Base-by-base conservation (phyloP, 441 rosid genomes). In the Adansonia madagascariensis region DNA sequence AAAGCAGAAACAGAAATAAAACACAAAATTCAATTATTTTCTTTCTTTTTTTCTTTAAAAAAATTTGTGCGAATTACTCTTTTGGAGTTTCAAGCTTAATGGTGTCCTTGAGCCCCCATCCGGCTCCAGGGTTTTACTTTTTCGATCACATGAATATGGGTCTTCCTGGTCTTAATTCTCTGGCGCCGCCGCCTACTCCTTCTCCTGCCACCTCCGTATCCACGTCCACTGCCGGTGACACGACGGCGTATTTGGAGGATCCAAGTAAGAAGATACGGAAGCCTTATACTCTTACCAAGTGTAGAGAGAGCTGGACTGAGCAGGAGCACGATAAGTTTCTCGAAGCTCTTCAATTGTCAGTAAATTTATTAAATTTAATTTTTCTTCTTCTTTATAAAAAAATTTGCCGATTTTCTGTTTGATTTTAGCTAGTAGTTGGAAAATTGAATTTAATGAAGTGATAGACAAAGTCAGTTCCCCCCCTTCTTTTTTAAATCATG, bases 301-400 rank as follows among this genome's bases (percentile, higher is more conserved):
- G 96, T 76, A 89, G 98, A 78, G 98, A 96, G 94, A 96, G 87
- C 88, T 94, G 99, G 99, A 91, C 96, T 0, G 96, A 96, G 63
- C 98, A 89, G 79, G 98, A 94, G 78, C 99, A 92, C 77, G 99
- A 96, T 78, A 91, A 89, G 86, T 96, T 92, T 83, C 86, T 96
- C 63, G 99, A 96, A 91, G 98, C 98, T 75, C 97, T 96, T 59
- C 97, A 92, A 47, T 83, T 96, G 98, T 92, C 80, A 84, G 92
- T 85, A 3, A 4, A 15, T 59, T 63, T 22, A 5, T 72, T 20
- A 0, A 4, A 59, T 60, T 24, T 80, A 0, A n/a, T 52, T 65
- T 39, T 60, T 62, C 6, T 9, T 11, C 9, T 27, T 27, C 31
- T 27, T 27, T 27, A 27, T 27, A 27, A 27, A 27, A 18, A 50